Evolutionary conservation across 2,329 filamentous ascomycete genomes (phyloP), one percentile per base, ranked within the genome.

Genomic region (Mycogone perniciosa): DNA sequence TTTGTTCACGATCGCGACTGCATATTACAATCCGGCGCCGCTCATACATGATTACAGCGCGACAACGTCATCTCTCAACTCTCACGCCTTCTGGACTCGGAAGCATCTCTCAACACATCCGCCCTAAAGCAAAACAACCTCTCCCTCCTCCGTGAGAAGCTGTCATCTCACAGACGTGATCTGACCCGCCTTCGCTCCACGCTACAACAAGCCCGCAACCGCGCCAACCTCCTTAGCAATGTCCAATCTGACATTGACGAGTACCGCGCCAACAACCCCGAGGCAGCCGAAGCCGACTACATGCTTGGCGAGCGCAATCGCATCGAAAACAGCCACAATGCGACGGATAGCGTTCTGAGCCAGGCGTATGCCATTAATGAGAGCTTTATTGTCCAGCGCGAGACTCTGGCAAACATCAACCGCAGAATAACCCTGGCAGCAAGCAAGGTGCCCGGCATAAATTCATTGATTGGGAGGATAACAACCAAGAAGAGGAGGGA

Each of bases 121-220:
- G 90, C 91, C 50, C 80, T 96, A n/a, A 97, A 97, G 72, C 91
- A 96, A 64, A 96, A 92, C 74, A 96, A 97, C 67, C 84, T 99
- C 35, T 80, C 88, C 53, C 86, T 95, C 31, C 89, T 97, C 61
- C 88, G 89, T 58, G 91, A 96, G 73, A 86, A 96, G 66, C 84
- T 97, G 11, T 75, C 82, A 35, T 88, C 95, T 65, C 92, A 99
- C 73, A 84, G 85, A 55, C 85, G 85, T 57, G 92, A 97, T 69
- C 81, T 96, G 35, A 69, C 76, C 4, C 86, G 90, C 7, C 77
- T 97, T 46, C 86, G 84, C 53, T 76, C 81, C 30, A 80, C 83
- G 52, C 84, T 99, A 46, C 71, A 81, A 47, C 85, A 92, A 59
- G 84, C 88, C 44, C 87, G 93, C 63, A 85, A 95, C 69, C 85